phyloP scores from a whole-genome alignment of 768 basidiomycete species.

The Psilocybe tampanensis region DNA sequence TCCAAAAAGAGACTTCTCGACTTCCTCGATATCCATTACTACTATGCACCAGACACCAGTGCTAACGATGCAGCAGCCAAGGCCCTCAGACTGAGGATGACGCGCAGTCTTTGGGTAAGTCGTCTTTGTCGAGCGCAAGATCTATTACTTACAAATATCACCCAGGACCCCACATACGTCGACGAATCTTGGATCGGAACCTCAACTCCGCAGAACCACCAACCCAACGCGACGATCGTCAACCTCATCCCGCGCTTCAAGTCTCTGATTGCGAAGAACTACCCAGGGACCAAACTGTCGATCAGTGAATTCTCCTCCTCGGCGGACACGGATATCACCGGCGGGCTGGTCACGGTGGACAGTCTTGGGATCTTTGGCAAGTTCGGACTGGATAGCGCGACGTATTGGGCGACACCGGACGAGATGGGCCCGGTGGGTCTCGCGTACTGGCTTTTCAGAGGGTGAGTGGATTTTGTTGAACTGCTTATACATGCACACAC shows the following conservation, averaged over 20 bases:
- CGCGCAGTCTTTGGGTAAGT: conserved; percentile 50
- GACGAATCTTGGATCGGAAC: conserved; percentile 57
- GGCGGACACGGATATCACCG: conserved; percentile 51
- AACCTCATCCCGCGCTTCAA: conserved; percentile 53
- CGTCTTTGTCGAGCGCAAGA: no score
- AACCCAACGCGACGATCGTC: conserved; percentile 46
- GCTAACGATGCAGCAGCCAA: conserved; percentile 55
- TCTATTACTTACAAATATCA: no score
- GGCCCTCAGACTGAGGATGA: conserved; percentile 50
- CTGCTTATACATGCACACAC: background rate
- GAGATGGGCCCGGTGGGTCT: conserved; percentile 49
- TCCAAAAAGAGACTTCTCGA: conserved; percentile 48
- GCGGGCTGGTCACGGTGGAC: conserved; percentile 55
- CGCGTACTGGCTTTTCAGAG: conserved; percentile 59
- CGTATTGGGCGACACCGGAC: conserved; percentile 53
- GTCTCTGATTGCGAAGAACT: conserved; percentile 46
- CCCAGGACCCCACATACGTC: conserved; percentile 47
- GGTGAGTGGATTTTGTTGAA: conserved; percentile 31
- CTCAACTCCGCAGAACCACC: conserved; percentile 41
- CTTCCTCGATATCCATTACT: conserved; percentile 59
- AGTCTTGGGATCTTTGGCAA: conserved; percentile 52
- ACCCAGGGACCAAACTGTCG: conserved; percentile 60
- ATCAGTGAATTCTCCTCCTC: conserved; percentile 54
- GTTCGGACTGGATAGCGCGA: conserved; percentile 50
- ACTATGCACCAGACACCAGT: conserved; percentile 53